A percentile compares a stretch with the other conserved stretches of the same genome.
phyloP scores from a whole-genome alignment of 306 rosid genomes.

The Boehmeria nivea region DNA sequence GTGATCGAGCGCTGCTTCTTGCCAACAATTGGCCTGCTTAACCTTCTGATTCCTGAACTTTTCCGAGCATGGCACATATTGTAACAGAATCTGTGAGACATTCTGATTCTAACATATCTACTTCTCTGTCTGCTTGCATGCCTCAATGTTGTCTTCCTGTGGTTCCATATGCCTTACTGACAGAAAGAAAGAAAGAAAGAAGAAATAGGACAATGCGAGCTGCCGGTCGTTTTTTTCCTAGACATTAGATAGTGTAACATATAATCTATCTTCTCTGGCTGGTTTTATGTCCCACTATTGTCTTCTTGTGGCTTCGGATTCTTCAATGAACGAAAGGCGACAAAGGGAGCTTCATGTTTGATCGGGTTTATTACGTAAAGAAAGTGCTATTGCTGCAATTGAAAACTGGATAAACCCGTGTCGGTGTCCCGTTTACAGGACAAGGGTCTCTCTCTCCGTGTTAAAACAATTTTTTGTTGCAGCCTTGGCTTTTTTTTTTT shows the following conservation, averaged over 20 bases:
- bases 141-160: background rate
- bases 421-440: too few relatives aligned
- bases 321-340: background rate
- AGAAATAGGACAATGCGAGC: too few relatives aligned
- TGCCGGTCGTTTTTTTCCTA: too few relatives aligned
- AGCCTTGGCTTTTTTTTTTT: too few relatives aligned
- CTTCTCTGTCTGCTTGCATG: background rate
- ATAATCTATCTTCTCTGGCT: background rate
- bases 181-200: background rate
- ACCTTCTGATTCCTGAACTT: constrained; percentile 45
- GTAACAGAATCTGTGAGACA: background rate
- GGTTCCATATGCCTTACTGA: background rate
- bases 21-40: constrained; percentile 66
- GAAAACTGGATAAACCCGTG: too few relatives aligned
- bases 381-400: too few relatives aligned
- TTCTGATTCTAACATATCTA: background rate
- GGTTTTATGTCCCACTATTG: background rate
- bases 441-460: too few relatives aligned
- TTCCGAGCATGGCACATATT: background rate
- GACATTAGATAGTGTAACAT: too few relatives aligned
- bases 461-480: too few relatives aligned
- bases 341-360: background rate
- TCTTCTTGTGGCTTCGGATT: background rate
- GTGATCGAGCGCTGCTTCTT: constrained; percentile 46
- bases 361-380: background rate